These are phyloP conservation scores for Cystobasidium sp. DNA, from an alignment of 1,284 basidiomycete species.

Conservation along the genomic window DNA sequence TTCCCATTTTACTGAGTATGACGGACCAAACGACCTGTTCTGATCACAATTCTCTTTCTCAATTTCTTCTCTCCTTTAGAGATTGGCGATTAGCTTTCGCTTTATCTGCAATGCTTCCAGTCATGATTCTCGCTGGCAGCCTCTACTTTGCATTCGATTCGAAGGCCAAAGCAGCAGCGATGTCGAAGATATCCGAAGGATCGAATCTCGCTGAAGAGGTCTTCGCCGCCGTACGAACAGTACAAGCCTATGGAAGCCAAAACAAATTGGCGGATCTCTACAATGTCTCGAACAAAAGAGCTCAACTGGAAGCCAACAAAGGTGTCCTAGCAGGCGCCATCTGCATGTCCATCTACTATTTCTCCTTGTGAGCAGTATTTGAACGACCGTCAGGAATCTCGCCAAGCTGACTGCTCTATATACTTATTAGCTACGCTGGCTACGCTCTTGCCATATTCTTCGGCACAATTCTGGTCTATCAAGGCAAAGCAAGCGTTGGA, in stretches of 20 bases:
- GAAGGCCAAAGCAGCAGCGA: slow-evolving; percentile 60
- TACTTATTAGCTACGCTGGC: slow-evolving; percentile 4
- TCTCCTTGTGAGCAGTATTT: too few relatives aligned
- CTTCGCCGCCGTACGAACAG: slow-evolving; percentile 82
- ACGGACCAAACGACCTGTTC: too few relatives aligned
- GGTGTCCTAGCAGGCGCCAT: slow-evolving; percentile 63
- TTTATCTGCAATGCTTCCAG: slow-evolving; percentile 83
- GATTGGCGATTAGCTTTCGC: slow-evolving; percentile 86
- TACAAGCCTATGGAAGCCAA: slow-evolving; percentile 90
- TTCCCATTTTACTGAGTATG: too few relatives aligned
- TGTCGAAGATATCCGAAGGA: slow-evolving; percentile 77
- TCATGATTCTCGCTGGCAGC: slow-evolving; percentile 75
- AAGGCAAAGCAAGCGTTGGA: slow-evolving; percentile 62
- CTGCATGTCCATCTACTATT: slow-evolving; percentile 18
- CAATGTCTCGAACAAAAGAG: slow-evolving; percentile 67
- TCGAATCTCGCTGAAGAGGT: slow-evolving; percentile 92
- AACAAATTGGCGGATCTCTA: slow-evolving; percentile 71
- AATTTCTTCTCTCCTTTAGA: neutral
- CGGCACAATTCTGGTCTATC: slow-evolving; percentile 61
- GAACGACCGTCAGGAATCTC: too few relatives aligned
- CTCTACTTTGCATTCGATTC: slow-evolving; percentile 64
- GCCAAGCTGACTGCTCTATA: too few relatives aligned
- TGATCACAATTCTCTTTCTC: neutral
- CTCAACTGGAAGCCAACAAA: slow-evolving; percentile 60
- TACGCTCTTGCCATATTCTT: slow-evolving; percentile 55